Conservation (phyloP, 176 grass and related monocot species). For the Aegilops umbellulata region DNA sequence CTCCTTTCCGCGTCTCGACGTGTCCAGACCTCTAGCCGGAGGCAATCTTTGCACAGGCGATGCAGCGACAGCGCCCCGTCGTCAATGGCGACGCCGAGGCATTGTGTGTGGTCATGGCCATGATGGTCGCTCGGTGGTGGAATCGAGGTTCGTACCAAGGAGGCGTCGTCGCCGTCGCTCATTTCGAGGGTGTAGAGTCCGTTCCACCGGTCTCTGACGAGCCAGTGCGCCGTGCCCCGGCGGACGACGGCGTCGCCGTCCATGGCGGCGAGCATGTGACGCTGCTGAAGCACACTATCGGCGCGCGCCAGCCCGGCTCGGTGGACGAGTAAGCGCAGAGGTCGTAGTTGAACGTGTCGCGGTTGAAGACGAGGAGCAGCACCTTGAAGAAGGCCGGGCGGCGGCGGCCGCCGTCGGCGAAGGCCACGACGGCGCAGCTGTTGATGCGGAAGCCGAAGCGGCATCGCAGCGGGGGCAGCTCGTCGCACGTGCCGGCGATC, state of each 20-base stretch:
- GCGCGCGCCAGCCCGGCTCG: not conserved
- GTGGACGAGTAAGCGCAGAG: not conserved
- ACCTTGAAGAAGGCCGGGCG: not conserved
- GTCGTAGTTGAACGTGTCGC: not conserved
- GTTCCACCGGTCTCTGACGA: not conserved
- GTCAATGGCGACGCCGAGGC: not conserved
- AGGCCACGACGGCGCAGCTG: not conserved
- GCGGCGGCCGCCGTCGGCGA: not conserved
- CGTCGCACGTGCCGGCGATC: not conserved
- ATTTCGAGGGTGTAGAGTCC: not conserved
- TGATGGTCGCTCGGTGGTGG: not conserved
- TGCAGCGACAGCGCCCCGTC: not conserved
- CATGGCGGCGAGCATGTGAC: accelerated
- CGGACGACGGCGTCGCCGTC: not conserved
- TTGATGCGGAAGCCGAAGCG: not conserved
- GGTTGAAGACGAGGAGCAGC: not conserved
- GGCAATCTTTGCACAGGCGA: not conserved
- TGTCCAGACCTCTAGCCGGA: not conserved
- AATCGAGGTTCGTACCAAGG: not conserved
- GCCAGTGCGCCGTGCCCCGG: not conserved
- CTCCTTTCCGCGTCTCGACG: not conserved
- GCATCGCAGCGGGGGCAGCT: not conserved
- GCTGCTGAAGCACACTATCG: not conserved
- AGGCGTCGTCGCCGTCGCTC: not conserved
- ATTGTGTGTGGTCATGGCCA: not conserved